Conservation (phyloP, 129 eudicot genomes). For the Heracleum sosnowskyi region DNA sequence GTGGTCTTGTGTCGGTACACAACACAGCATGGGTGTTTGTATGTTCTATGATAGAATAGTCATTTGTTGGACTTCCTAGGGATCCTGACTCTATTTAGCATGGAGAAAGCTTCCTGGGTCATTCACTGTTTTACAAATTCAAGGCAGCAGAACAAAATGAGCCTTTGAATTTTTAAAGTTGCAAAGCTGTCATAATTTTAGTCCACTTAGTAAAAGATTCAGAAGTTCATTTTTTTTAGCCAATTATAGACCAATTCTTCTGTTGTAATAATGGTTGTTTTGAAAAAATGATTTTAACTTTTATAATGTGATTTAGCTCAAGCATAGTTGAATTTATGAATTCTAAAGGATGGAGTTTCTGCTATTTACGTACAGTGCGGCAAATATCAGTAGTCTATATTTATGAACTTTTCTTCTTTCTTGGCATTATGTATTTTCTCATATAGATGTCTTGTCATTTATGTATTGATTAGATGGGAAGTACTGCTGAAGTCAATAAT, state of each 20-base stretch:
- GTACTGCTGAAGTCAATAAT: slow-evolving; percentile 57
- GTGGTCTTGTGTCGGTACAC: not conserved
- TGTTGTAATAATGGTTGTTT: not conserved
- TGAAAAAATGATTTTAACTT: not conserved
- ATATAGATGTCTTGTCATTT: not conserved
- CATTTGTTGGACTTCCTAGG: not conserved
- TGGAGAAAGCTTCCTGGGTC: not conserved
- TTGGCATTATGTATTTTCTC: slow-evolving; percentile 3
- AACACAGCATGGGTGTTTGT: not conserved
- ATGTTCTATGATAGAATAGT: not conserved
- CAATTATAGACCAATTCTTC: not conserved
- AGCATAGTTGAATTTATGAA: not conserved
- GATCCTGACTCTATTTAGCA: not conserved
- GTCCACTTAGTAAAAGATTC: not conserved
- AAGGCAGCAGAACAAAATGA: not conserved
- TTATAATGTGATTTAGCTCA: not conserved
- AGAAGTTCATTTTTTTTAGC: not conserved
- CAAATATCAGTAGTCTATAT: slow-evolving; percentile 2
- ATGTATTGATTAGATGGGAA: slow-evolving; percentile 58
- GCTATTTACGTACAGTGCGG: not conserved
- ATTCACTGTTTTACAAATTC: not conserved
- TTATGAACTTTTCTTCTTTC: not conserved
- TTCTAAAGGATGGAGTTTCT: not conserved
- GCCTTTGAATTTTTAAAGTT: not conserved
- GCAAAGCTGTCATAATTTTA: not conserved